Base-by-base conservation (phyloP, 257 asterid genomes). In the Scutellaria baicalensis region DNA sequence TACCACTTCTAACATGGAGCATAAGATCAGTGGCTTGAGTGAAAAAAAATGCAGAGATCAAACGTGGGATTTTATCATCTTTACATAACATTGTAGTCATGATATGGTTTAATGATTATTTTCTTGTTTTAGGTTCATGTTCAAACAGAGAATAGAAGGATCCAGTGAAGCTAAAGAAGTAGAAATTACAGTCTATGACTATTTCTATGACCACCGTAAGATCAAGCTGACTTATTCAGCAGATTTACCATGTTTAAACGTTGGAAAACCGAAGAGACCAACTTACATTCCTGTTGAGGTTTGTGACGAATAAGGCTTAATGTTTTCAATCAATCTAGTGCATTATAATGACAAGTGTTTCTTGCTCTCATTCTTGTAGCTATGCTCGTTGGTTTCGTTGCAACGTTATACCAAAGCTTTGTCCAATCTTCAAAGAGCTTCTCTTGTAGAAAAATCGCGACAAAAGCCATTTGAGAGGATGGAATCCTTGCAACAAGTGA, bases 401-500 rank as follows among this genome's bases (percentile, higher is more conserved):
- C 97, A 90, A 76, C 93, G 95, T 0, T 90, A 90, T 55, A 83
- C 95, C 33, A 90, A 86, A 69, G 64, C 92, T 9, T 47, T 88
- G 52, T 50, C 92, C 66, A 77, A 70, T 59, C 74, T 80, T 18
- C 97, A 91, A 52, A 78, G 95, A 66, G 84, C 96, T 50, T 74
- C 94, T 20, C 86, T 88, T 3, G 96, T 88, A 11, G 97, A 91
- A 60, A 84, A 86, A 66, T 88, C 97, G 10, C 71, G 94, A 5
- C 95, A 85, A 48, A 84, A 88, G 78, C 97, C 97, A 1, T 84
- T 62, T 1, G 92, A 86, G 72, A 78, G 96, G 80, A 91, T 83
- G 89, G 21, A 8, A 6, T 71, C 82, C 20, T 75, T 88, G 74
- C 73, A 72, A 6, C 78, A 83, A 16, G 94, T 86, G 60, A 71